Evolutionary conservation across 805 yeast species (phyloP), one percentile per base, ranked within the genome.

Genomic region (Saccharomycopsis fodiens): DNA sequence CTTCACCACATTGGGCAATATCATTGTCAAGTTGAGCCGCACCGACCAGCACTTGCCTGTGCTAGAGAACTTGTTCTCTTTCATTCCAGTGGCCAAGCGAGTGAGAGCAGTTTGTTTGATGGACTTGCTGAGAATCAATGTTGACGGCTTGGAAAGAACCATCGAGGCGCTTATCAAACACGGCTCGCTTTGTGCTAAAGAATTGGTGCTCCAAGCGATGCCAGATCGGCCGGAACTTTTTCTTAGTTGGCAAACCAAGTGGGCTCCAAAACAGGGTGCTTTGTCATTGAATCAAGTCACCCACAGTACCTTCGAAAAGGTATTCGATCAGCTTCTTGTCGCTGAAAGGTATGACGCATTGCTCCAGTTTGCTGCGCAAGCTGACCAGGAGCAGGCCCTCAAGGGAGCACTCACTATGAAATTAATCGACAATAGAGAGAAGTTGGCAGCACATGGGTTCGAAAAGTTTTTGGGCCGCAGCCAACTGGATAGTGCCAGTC

Each of bases 1-100:
- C 35, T 43, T 27, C 35, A 23, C 35, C 7, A 29, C 44, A 3
- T 13, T 47, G 10, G 46, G 41, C 1, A 32, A 22, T 1, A 46
- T 46, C 39, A 13, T 44, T 15, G 8, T 20, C 2, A 19, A 27
- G 4, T 35, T 44, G 22, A 35, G 39, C 7, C 20, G 7, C 5
- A 6, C 36, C 5, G 20, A 10, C 36, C 8, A 32, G 10, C 20
- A 15, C 15, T 32, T 32, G 20, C 17, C 19, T 5, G 20, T 32
- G 20, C 17, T 32, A 6, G 36, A 32, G 20, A 32, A 15, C 17
- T 10, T 32, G 8, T 6, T 32, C 7, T 10, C 7, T 6, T 32
- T 10, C 36, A 32, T 32, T 6, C 20, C 36, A 10, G 19, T 19
- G 5, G 36, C 12, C 20, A 32, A 32, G 15, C 5, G 36, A 25